Evolutionary conservation across 192 early-diverging fungal species (phyloP), one percentile per base, ranked within the genome.

Genomic region (Gonapodya prolifera): DNA sequence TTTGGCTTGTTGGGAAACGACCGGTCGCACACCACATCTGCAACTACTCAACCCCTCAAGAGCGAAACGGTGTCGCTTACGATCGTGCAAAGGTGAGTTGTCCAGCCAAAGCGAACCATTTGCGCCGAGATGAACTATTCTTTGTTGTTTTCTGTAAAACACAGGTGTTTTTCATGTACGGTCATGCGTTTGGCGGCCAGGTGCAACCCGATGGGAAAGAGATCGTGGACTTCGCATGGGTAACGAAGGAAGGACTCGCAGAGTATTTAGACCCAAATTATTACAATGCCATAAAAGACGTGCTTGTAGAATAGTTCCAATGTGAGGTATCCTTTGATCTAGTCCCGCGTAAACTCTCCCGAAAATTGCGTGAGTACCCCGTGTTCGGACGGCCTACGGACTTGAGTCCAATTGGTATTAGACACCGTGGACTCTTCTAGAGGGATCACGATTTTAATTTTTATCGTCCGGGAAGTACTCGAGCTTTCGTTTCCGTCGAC

Each of bases 91-190:
- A 86, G 86, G 85, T 86, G 82, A 76, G 18, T 1, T 1, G 2
- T 28, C 29, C 31, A 0, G 17, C 79, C 2, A 35, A 0, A 81
- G 77, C 69, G 79, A 76, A 32, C 29, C 35, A 30, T 75, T 73
- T 17, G 35, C 30, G 70, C 78, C 1, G 75, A n/a, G n/a, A n/a
- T n/a, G n/a, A n/a, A n/a, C n/a, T n/a, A n/a, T n/a, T n/a, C n/a
- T n/a, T n/a, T n/a, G n/a, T n/a, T n/a, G n/a, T n/a, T n/a, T n/a
- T n/a, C n/a, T n/a, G n/a, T n/a, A n/a, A n/a, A n/a, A n/a, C n/a
- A n/a, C 77, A 93, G 86, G 85, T 90, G 2, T 96, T 96, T 83
- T 94, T 91, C 79, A 90, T 96, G 89, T 94, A 94, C 83, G 89
- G 89, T 0, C 90, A 93, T 69, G 92, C 94, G 69, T 83, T 94